phyloP scores from a whole-genome alignment of 129 eudicot species.

The Pittosporum tobira region DNA sequence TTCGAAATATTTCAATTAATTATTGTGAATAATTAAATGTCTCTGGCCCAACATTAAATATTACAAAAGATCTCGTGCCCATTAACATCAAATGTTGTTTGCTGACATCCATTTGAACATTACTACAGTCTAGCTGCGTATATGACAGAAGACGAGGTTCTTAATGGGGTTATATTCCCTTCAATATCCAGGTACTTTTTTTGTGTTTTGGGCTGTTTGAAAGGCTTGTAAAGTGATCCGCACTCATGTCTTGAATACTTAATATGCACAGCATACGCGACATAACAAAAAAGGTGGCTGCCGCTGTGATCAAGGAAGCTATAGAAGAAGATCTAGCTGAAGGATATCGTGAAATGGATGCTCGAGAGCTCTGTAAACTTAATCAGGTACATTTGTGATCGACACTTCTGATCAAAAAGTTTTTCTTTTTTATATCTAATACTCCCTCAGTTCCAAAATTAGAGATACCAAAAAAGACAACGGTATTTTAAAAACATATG shows the following conservation, averaged over 20 bases:
- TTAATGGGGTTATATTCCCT: conserved; percentile 77
- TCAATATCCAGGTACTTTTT: conserved; percentile 64
- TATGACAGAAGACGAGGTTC: conserved; percentile 92
- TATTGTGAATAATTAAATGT: neutral
- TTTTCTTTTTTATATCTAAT: no score
- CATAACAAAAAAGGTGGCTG: conserved; percentile 85
- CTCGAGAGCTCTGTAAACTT: conserved; percentile 68
- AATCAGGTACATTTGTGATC: conserved; percentile 41
- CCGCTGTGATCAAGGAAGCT: conserved; percentile 89
- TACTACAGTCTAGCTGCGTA: conserved; percentile 81
- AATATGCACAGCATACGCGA: conserved; percentile 70
- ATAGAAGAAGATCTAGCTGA: conserved; percentile 87
- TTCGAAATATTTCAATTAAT: neutral
- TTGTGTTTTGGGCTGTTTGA: conserved; percentile 1
- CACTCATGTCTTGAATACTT: neutral
- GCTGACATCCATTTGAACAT: conserved; percentile 5
- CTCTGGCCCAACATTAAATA: neutral
- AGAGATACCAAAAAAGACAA: no score
- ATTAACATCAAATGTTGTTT: neutral
- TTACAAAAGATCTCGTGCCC: no score
- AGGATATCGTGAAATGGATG: conserved; percentile 93
- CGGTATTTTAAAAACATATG: no score
- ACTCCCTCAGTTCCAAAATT: no score
- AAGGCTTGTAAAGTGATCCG: conserved; percentile 1
- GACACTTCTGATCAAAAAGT: neutral